Evolutionary conservation across 1,139 yeast genomes (phyloP).

Genomic region (Geotrichum aggregatum): DNA sequence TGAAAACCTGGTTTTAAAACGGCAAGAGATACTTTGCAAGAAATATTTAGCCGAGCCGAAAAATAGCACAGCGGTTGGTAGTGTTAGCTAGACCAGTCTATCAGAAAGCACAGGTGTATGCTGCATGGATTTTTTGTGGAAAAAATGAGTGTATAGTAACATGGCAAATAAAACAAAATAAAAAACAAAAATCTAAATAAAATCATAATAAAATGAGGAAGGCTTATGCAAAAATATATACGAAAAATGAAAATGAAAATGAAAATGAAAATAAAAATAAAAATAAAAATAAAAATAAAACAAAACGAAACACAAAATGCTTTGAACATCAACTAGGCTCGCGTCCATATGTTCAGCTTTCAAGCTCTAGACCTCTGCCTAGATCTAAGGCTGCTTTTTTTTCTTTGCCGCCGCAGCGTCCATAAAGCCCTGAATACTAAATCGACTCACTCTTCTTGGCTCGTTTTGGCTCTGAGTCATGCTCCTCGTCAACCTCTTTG

Average conservation of each 20-base stretch:
- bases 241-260: neutral
- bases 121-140: no score
- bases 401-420: slow-evolving; percentile 4
- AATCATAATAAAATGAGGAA: neutral
- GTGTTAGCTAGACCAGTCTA: no score
- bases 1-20: no score
- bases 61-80: no score
- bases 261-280: neutral
- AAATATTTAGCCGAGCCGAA: no score
- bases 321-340: no score
- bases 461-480: slow-evolving; percentile 1
- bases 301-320: neutral
- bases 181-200: neutral
- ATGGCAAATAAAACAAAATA: no score
- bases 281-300: neutral
- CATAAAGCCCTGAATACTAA: slow-evolving; percentile 10
- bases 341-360: no score
- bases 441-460: slow-evolving; percentile 4
- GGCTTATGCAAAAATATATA: neutral
- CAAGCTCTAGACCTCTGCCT: no score
- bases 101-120: no score
- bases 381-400: slow-evolving; percentile 4
- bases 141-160: no score
- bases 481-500: neutral
- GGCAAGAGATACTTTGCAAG: no score